Percentiles rank a stretch among this genome's conserved stretches.
Conservation (phyloP, 2,329 filamentous ascomycete species). For the Cylindrodendrum hubeiense region DNA sequence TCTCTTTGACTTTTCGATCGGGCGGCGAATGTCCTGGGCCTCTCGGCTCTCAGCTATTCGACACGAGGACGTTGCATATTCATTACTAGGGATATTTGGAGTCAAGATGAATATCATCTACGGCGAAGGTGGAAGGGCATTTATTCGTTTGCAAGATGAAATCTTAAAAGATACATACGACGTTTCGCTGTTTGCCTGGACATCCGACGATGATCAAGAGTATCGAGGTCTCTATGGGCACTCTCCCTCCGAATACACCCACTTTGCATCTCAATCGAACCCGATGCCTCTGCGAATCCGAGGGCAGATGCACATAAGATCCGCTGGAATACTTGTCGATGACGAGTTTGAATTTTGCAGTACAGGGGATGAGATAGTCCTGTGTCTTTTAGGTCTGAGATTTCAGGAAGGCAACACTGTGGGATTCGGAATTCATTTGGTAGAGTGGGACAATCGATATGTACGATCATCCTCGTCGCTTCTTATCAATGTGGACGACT, state of each 20-base stretch:
- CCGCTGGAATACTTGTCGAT: neutral
- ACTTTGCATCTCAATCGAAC: neutral
- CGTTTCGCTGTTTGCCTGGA: conserved; percentile 7
- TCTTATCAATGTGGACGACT: neutral
- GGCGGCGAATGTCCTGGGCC: conserved; percentile 9
- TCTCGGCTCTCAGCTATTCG: conserved; percentile 19
- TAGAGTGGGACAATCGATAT: neutral
- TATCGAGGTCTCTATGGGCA: conserved; percentile 1
- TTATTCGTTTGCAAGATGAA: conserved; percentile 42
- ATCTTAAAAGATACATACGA: conserved; percentile 13
- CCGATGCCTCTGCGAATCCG: neutral
- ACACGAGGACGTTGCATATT: conserved; percentile 45
- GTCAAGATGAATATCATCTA: conserved; percentile 45
- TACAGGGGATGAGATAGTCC: neutral
- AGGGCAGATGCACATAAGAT: neutral
- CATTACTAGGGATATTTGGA: conserved; percentile 45
- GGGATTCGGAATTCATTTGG: neutral
- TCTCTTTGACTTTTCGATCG: neutral
- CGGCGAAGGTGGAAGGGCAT: conserved; percentile 42
- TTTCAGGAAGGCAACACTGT: too few relatives aligned
- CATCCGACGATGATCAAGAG: neutral
- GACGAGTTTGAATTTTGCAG: neutral
- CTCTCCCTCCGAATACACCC: neutral
- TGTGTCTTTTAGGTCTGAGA: neutral
- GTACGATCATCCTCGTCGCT: neutral